Percentiles rank a stretch among this genome's conserved stretches.
Conservation (phyloP, 441 rosid genomes). For the Erodium trifolium region DNA sequence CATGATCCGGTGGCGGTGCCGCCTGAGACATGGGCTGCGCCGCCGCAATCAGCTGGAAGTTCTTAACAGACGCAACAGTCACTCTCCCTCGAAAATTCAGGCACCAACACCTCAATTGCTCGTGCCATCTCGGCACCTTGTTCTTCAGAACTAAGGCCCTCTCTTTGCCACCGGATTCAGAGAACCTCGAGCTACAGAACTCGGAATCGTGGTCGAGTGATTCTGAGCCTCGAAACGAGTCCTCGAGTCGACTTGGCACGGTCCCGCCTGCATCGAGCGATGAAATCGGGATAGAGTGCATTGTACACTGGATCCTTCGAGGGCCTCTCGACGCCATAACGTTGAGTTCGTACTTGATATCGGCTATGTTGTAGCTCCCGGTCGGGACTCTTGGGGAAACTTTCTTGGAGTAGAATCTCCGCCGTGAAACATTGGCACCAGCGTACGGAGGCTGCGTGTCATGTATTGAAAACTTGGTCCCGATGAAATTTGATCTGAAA, state of each 20-base stretch:
- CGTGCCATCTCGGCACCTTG: slow-evolving; percentile 24
- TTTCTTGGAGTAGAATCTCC: slow-evolving; percentile 20
- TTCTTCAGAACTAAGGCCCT: slow-evolving; percentile 17
- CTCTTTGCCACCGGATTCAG: slow-evolving; percentile 4
- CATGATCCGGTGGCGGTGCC: no score
- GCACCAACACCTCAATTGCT: slow-evolving; percentile 24
- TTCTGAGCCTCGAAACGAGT: slow-evolving; percentile 21
- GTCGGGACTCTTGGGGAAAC: slow-evolving; percentile 26
- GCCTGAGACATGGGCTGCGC: slow-evolving; percentile 6
- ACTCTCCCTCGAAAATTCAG: slow-evolving; percentile 23
- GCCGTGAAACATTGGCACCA: slow-evolving; percentile 16
- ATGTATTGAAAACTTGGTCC: slow-evolving; percentile 19
- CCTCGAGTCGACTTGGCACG: slow-evolving; percentile 21
- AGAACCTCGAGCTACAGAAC: slow-evolving; percentile 23
- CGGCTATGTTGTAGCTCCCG: slow-evolving; percentile 20
- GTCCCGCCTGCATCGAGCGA: slow-evolving; percentile 16
- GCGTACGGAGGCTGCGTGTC: slow-evolving; percentile 17
- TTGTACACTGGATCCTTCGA: slow-evolving; percentile 21
- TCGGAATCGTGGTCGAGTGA: slow-evolving; percentile 15
- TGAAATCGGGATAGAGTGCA: slow-evolving; percentile 22
- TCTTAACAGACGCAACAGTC: slow-evolving; percentile 25
- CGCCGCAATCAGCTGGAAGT: slow-evolving; percentile 23
- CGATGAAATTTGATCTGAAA: slow-evolving; percentile 24
- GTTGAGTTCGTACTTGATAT: slow-evolving; percentile 20
- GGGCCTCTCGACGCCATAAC: slow-evolving; percentile 23